Conservation (phyloP, 805 yeast genomes). For the Kodamaea hsintzibuensis region DNA sequence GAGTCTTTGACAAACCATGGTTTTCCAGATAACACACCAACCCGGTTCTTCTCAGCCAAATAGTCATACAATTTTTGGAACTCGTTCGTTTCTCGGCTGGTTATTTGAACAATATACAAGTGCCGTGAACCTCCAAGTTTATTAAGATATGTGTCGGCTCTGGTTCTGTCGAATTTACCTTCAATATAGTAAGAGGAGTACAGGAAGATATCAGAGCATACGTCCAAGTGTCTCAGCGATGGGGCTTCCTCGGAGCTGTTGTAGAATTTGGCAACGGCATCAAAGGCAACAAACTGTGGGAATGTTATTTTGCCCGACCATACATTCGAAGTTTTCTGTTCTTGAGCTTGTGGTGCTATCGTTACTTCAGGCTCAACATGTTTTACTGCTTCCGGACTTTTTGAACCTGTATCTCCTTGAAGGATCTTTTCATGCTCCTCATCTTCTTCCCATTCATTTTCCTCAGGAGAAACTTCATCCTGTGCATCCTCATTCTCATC, state of each 20-base stretch:
- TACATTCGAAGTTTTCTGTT: constrained; percentile 17
- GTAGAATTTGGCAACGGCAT: constrained; percentile 37
- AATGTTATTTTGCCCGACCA: constrained; percentile 54
- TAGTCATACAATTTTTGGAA: constrained; percentile 41
- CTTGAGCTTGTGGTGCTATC: background rate
- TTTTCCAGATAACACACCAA: constrained; percentile 59
- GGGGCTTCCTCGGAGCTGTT: constrained; percentile 29
- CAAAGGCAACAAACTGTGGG: constrained; percentile 50
- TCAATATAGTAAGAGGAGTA: constrained; percentile 45
- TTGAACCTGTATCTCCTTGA: background rate
- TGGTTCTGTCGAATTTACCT: constrained; percentile 58
- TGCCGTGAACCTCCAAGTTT: constrained; percentile 51
- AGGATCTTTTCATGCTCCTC: constrained; percentile 6
- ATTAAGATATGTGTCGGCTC: constrained; percentile 58
- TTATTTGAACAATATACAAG: constrained; percentile 48
- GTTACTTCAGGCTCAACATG: background rate
- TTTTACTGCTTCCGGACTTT: background rate
- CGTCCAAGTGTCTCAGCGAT: constrained; percentile 24
- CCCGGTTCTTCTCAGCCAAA: constrained; percentile 46
- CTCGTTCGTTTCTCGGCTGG: constrained; percentile 25
- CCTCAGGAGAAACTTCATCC: background rate
- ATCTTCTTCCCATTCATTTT: constrained; percentile 6
- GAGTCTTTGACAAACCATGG: constrained; percentile 61
- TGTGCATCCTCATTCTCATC: constrained; percentile 18
- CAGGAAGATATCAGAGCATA: constrained; percentile 30